Evolutionary conservation across 1,284 basidiomycete species (phyloP), one percentile per base, ranked within the genome.

Genomic region (Ustilago crameri): DNA sequence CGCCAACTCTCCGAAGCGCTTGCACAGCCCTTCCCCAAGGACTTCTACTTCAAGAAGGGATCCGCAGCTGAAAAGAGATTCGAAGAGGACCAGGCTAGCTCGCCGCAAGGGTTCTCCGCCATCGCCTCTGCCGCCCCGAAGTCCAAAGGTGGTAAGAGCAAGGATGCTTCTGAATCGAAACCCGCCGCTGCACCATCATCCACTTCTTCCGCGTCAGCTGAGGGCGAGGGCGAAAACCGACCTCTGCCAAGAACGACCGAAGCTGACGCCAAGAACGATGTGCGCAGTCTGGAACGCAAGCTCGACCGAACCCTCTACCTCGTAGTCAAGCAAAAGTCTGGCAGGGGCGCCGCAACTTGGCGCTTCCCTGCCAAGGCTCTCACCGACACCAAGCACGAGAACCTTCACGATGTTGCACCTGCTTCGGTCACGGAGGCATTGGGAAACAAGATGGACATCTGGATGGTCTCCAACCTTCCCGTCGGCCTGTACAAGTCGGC

Each of bases 1-100:
- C 87, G 89, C 10, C 88, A 90, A 52, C 88, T 98, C 70, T 89
- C 90, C 70, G 90, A 92, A 74, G 91, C 93, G 5, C 85, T 97
- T 41, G 90, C 91, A 81, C 93, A 94, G 80, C 94, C 95, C 0
- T 90, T 93, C 84, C 91, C 93, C 17, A 88, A 89, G 57, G 90
- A 93, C 42, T 95, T 96, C 84, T 98, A 96, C 87, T 98, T 97
- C 87, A 95, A 95, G 84, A 89, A 90, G 61, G 95, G 94, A 0
- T 93, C 93, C 0, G 87, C 93, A 3, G 88, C 95, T 32, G 91
- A 95, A 82, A 89, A 90, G 41, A 88, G 91, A 48, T 97, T 94
- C 82, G 87, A 90, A 72, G 84, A 84, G 38, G 82, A 84, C 3
- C 70, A 73, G 43, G 53, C 61, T 3, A 54, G 53, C 51, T 46